phyloP scores from a whole-genome alignment of 371 early-diverging fungal species.

The Conidiobolus incongruus region DNA sequence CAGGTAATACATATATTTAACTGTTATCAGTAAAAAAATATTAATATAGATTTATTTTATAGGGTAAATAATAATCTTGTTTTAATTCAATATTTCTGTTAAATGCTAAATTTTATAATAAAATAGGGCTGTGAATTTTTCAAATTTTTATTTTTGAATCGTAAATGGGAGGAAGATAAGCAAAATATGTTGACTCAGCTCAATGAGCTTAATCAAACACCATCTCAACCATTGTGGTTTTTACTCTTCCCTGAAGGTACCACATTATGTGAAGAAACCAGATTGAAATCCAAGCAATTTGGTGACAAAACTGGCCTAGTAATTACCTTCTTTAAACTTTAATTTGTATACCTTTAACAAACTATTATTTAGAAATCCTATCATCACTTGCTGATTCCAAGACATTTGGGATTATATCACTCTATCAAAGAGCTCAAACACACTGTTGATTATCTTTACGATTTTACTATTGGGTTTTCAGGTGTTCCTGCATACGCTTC shows the following conservation, averaged over 20 bases:
- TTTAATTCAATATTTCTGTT: neutral
- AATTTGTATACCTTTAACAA: no score
- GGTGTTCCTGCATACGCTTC: constrained; percentile 46
- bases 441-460: constrained; percentile 45
- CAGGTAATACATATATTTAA: constrained; percentile 17
- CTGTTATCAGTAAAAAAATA: neutral
- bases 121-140: constrained; percentile 67
- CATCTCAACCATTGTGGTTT: constrained; percentile 52
- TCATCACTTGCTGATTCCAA: constrained; percentile 45
- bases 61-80: neutral
- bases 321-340: no score
- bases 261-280: constrained; percentile 24
- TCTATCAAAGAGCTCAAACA: constrained; percentile 32
- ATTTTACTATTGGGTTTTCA: constrained; percentile 65
- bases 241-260: constrained; percentile 88
- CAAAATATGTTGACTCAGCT: constrained; percentile 17
- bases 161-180: constrained; percentile 54
- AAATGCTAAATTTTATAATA: neutral
- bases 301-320: constrained; percentile 25
- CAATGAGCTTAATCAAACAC: constrained; percentile 9
- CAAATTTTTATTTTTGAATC: constrained; percentile 64
- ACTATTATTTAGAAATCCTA: constrained; percentile 22
- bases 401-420: constrained; percentile 44
- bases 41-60: neutral
- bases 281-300: constrained; percentile 18